phyloP scores from a whole-genome alignment of 1,284 basidiomycete genomes.

The Ustilago vetiveriae region DNA sequence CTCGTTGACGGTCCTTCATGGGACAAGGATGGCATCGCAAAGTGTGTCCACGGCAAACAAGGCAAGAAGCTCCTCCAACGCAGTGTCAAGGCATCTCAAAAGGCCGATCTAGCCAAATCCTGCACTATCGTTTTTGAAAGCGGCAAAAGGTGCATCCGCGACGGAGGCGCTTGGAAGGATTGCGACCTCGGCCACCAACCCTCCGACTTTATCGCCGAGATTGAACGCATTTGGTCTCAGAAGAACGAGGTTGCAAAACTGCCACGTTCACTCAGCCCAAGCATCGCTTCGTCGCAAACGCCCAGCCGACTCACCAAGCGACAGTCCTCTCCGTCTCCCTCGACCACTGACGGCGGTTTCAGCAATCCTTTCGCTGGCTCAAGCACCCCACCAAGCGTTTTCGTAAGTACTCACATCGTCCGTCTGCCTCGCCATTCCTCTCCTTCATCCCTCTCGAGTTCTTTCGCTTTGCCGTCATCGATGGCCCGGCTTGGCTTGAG shows the following conservation, averaged over 20 bases:
- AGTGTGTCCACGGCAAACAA: constrained; percentile 43
- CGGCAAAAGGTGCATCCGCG: constrained; percentile 49
- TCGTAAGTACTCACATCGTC: constrained; percentile 42
- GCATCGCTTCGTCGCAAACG: neutral
- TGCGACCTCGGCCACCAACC: constrained; percentile 51
- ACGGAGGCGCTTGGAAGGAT: constrained; percentile 54
- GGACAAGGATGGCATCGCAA: constrained; percentile 52
- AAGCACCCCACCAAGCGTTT: constrained; percentile 54
- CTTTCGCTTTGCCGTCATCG: no score
- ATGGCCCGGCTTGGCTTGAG: no score
- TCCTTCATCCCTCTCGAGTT: neutral
- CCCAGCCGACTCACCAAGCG: constrained; percentile 23
- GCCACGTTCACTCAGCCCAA: neutral
- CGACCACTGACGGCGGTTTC: constrained; percentile 12
- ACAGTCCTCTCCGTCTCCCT: constrained; percentile 17
- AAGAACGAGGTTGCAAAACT: constrained; percentile 22
- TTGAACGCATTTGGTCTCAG: constrained; percentile 44
- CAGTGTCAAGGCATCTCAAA: constrained; percentile 37
- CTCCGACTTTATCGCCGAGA: constrained; percentile 52
- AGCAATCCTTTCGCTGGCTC: constrained; percentile 25
- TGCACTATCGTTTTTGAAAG: constrained; percentile 55
- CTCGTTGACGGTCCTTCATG: constrained; percentile 42
- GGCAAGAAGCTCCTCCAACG: constrained; percentile 44
- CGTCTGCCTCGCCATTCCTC: neutral
- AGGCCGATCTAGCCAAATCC: constrained; percentile 23